Conservation (phyloP, 1,284 basidiomycete species). For the Cutaneotrichosporon arboriforme region DNA sequence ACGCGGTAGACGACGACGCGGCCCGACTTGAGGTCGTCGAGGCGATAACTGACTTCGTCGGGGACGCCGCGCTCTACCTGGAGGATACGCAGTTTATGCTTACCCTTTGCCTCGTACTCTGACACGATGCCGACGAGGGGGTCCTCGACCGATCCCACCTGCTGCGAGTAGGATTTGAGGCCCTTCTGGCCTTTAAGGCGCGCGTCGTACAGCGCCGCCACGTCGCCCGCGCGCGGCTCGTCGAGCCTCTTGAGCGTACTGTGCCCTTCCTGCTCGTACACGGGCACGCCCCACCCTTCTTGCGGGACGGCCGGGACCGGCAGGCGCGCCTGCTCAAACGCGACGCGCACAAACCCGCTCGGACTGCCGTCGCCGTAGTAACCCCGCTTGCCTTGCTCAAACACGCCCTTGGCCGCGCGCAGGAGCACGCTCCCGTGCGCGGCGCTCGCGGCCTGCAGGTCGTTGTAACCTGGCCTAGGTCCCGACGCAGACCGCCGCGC, state of each 20-base stretch:
- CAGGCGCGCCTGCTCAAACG: constrained; percentile 49
- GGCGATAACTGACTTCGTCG: constrained; percentile 16
- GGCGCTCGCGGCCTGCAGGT: constrained; percentile 64
- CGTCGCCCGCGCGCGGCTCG: constrained; percentile 74
- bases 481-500: background rate
- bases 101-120: constrained; percentile 71
- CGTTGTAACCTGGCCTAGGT: constrained; percentile 49
- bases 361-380: constrained; percentile 78
- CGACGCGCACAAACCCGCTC: constrained; percentile 65
- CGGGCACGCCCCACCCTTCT: constrained; percentile 59
- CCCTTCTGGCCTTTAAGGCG: constrained; percentile 81
- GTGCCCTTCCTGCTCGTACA: constrained; percentile 65
- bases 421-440: constrained; percentile 69
- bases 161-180: constrained; percentile 64
- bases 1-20: constrained; percentile 5
- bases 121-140: constrained; percentile 67
- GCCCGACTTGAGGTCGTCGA: constrained; percentile 19
- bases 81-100: constrained; percentile 73
- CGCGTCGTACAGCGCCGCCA: constrained; percentile 68
- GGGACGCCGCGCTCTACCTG: constrained; percentile 54
- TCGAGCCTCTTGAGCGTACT: constrained; percentile 65
- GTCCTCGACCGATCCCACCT: constrained; percentile 57
- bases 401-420: constrained; percentile 61
- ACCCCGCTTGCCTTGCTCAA: constrained; percentile 66
- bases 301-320: constrained; percentile 22